A percentile compares a stretch with the other conserved stretches of the same genome.
Evolutionary conservation across 306 rosid species (phyloP).

Genomic region (Glycine latifolia): DNA sequence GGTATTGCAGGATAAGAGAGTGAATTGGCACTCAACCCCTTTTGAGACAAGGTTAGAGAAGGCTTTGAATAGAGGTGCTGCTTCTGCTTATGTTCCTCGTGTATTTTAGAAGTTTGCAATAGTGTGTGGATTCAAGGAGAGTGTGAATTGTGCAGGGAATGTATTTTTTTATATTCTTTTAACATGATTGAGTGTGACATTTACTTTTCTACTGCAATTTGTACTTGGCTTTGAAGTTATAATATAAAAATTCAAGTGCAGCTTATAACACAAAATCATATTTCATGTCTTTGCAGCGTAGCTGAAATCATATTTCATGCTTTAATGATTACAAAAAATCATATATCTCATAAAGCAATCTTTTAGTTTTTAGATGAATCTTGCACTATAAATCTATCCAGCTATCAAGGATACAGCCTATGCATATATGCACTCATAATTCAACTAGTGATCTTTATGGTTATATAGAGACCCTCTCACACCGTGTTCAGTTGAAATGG

Average conservation of each 20-base stretch:
- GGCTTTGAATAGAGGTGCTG: slow-evolving; percentile 69
- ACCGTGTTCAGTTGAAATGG: neutral
- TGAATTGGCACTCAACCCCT: slow-evolving; percentile 87
- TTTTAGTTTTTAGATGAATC: slow-evolving; percentile 8
- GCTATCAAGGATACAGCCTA: neutral
- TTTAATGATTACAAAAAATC: neutral
- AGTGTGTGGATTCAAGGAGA: slow-evolving; percentile 33
- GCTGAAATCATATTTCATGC: neutral
- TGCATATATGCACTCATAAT: neutral
- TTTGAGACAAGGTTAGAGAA: slow-evolving; percentile 88
- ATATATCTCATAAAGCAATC: neutral
- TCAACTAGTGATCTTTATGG: neutral
- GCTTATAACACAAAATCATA: neutral
- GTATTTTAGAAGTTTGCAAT: slow-evolving; percentile 46
- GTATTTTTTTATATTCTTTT: slow-evolving; percentile 53
- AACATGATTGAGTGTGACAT: slow-evolving; percentile 45
- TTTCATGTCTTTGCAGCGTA: neutral
- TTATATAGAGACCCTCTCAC: neutral
- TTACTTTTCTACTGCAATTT: slow-evolving; percentile 41
- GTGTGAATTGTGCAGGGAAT: slow-evolving; percentile 41
- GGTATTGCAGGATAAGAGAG: slow-evolving; percentile 79
- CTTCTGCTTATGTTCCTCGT: slow-evolving; percentile 47
- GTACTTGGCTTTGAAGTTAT: slow-evolving; percentile 34
- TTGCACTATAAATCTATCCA: slow-evolving; percentile 14
- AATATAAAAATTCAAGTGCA: neutral